Evolutionary conservation across 148 eudicot genomes (phyloP).

Genomic region (Rhododendron kiyosumense): DNA sequence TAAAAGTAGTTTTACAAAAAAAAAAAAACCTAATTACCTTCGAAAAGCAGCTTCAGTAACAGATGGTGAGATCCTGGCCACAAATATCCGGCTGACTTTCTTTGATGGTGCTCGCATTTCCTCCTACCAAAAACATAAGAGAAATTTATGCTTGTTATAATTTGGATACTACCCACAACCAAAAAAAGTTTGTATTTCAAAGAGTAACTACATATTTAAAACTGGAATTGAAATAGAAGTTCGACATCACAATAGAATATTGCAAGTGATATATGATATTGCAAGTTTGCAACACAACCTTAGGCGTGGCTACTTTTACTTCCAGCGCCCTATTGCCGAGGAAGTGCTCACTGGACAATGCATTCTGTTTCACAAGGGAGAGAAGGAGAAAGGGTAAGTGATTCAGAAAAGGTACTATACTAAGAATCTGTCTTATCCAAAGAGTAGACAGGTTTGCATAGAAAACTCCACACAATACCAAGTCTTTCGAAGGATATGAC

Average conservation of each 20-base stretch:
- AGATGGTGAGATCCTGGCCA: slow-evolving; percentile 83
- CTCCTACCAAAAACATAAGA: slow-evolving; percentile 15
- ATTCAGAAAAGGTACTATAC: neutral
- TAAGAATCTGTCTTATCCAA: neutral
- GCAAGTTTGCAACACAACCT: slow-evolving; percentile 29
- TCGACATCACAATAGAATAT: neutral
- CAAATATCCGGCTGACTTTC: slow-evolving; percentile 94
- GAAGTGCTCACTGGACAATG: slow-evolving; percentile 65
- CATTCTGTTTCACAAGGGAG: slow-evolving; percentile 35
- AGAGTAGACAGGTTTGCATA: neutral
- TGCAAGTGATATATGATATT: slow-evolving; percentile 1
- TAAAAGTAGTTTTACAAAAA: neutral
- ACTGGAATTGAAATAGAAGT: neutral
- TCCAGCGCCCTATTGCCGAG: slow-evolving; percentile 76
- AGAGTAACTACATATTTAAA: neutral
- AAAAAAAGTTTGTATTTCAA: neutral
- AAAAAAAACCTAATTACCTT: slow-evolving; percentile 35
- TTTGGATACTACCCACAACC: neutral
- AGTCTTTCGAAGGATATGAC: neutral
- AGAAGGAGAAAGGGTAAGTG: slow-evolving; percentile 5
- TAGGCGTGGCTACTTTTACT: slow-evolving; percentile 88
- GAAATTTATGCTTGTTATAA: neutral
- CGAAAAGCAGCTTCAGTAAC: slow-evolving; percentile 75
- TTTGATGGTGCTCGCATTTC: slow-evolving; percentile 84
- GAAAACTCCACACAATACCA: neutral